Evolutionary conservation across 1,139 yeast species (phyloP).

Genomic region (Yueomyces sp.): DNA sequence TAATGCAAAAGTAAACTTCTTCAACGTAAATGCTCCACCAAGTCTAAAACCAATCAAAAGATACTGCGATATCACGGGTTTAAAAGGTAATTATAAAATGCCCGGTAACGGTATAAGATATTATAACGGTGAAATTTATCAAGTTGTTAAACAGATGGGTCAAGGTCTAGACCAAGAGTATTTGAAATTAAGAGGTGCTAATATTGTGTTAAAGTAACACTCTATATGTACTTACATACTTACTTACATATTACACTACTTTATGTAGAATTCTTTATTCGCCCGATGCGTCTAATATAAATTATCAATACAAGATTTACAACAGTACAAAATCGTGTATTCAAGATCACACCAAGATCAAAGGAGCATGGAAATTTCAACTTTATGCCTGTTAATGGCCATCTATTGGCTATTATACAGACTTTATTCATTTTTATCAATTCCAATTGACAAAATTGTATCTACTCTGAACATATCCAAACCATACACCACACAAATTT

Average conservation of each 20-base stretch:
- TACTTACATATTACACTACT: no score
- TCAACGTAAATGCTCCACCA: conserved; percentile 75
- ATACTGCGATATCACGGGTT: conserved; percentile 91
- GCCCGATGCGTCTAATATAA: no score
- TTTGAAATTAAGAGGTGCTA: conserved; percentile 76
- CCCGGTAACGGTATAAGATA: conserved; percentile 70
- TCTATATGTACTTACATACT: no score
- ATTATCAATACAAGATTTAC: no score
- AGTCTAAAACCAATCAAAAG: conserved; percentile 67
- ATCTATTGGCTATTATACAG: conserved; percentile 19
- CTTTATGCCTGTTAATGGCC: conserved; percentile 2
- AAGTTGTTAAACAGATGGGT: conserved; percentile 64
- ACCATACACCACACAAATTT: conserved; percentile 44
- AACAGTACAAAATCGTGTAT: no score
- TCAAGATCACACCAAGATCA: no score
- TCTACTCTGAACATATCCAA: conserved; percentile 39
- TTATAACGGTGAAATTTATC: conserved; percentile 75
- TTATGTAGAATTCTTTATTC: no score
- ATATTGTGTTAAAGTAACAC: conserved; percentile 56
- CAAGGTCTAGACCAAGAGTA: conserved; percentile 93
- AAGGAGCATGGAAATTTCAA: not conserved
- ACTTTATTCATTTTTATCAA: conserved; percentile 18
- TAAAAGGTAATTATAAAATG: conserved; percentile 63
- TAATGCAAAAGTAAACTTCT: conserved; percentile 33
- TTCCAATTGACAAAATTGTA: conserved; percentile 40